Base-by-base conservation (phyloP, 1,284 basidiomycete genomes). In the Ustilago lituana region DNA sequence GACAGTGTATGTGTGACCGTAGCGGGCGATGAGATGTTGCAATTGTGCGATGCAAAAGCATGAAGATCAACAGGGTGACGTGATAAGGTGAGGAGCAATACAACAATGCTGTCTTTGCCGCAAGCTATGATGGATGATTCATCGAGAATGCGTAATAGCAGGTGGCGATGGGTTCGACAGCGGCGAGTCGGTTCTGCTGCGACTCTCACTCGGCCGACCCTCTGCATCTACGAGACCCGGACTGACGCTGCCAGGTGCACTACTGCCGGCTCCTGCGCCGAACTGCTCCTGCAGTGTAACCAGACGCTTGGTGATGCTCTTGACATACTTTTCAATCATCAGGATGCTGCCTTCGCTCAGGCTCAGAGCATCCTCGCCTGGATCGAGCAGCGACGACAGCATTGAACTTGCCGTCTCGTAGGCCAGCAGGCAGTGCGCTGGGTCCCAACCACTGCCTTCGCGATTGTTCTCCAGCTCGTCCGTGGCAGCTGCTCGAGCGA, bases 331-430 rank as follows among this genome's bases (percentile, higher is more conserved):
- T 44, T 79, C 77, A 38, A 81, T 74, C 41, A 73, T 76, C 17
- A 52, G 40, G n/a, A 76, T 64, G 23, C 76, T 74, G 24, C 65
- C 69, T 36, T 73, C 60, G 33, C 71, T 73, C 19, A 80, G 53
- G 14, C 71, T 72, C 57, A 77, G 43, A 7, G 88, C 89, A 77
- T 94, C 91, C 73, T 97, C 85, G 3, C 91, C 86, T 63, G 94
- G 91, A 80, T 98, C 95, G 76, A 95, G 89, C 5, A 98, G 85
- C 0, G 93, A 91, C 70, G 92, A 91, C 23, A 98, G 85, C 80
- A 94, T 91, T 90, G 92, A 95, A 17, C 96, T 83, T 0, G 93
- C 93, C 65, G 93, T 93, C 80, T 97, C 94, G 83, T 98, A 98
- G 32, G 94, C 86, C 77, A 91, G 90, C 84, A 96, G 91, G 79